A percentile compares a stretch with the other conserved stretches of the same genome.
These are phyloP conservation scores for Herpetomonas tarakana DNA, from an alignment of 208 protist genomes.

Conservation along the genomic window DNA sequence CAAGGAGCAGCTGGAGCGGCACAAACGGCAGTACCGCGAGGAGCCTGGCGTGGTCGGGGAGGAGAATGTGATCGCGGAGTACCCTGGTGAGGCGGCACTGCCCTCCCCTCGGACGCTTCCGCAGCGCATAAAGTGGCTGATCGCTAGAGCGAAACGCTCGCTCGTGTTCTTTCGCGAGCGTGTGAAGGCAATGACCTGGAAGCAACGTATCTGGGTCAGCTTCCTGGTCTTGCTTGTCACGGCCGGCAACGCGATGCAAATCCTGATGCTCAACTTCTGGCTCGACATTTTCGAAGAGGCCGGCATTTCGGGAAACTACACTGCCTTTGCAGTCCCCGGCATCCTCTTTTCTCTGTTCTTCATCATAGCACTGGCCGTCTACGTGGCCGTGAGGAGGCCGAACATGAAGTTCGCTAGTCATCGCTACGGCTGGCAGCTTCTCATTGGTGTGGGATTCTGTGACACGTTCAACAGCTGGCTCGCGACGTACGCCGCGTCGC, in stretches of 20 bases:
- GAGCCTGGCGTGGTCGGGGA: background rate
- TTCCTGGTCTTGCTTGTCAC: slow-evolving; percentile 59
- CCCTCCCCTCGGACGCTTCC: no score
- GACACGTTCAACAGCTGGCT: slow-evolving; percentile 78
- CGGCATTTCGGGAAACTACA: slow-evolving; percentile 65
- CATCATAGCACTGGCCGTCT: slow-evolving; percentile 41
- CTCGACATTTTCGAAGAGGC: slow-evolving; percentile 59
- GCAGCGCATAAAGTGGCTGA: no score
- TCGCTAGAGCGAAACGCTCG: no score
- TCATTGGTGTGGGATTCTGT: slow-evolving; percentile 58
- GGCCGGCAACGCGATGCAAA: slow-evolving; percentile 75
- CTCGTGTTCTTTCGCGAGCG: slow-evolving; percentile 15
- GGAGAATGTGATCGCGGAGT: background rate
- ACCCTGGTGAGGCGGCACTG: background rate
- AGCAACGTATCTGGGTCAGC: slow-evolving; percentile 40
- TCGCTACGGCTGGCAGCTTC: slow-evolving; percentile 34
- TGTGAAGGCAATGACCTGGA: slow-evolving; percentile 23
- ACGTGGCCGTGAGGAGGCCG: slow-evolving; percentile 41
- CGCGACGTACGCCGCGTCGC: slow-evolving; percentile 69
- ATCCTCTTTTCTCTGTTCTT: slow-evolving; percentile 71
- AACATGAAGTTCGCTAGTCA: slow-evolving; percentile 55
- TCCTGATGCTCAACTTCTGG: slow-evolving; percentile 88
- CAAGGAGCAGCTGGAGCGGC: background rate
- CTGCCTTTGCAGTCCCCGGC: slow-evolving; percentile 58
- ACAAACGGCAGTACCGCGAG: background rate